Evolutionary conservation across 768 basidiomycete genomes (phyloP).

Genomic region (Asterophora parasitica): DNA sequence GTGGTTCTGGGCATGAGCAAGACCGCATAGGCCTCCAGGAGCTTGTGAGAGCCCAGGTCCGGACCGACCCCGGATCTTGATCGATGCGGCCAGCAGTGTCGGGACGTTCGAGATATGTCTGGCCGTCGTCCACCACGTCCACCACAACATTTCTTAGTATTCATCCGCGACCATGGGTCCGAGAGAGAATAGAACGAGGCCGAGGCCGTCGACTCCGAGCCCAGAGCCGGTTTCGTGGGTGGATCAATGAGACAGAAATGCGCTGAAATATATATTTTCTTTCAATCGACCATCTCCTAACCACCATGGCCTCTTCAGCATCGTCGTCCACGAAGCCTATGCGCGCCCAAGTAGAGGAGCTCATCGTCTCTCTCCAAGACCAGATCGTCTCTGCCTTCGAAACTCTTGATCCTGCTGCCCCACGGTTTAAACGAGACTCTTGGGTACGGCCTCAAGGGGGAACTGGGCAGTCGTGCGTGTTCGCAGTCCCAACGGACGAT

Average conservation of each 20-base stretch:
- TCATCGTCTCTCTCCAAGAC: conserved; percentile 73
- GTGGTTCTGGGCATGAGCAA: conserved; percentile 6
- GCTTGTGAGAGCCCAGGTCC: conserved; percentile 1
- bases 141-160: not conserved
- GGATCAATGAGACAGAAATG: not conserved
- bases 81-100: not conserved
- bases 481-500: conserved; percentile 47
- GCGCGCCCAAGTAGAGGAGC: conserved; percentile 74
- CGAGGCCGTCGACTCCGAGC: not conserved
- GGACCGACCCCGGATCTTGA: not conserved
- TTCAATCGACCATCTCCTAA: conserved; percentile 1
- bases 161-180: not conserved
- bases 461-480: conserved; percentile 78
- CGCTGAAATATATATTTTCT: not conserved
- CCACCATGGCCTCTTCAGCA: conserved; percentile 14
- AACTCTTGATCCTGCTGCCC: conserved; percentile 65
- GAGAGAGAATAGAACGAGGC: no score
- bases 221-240: not conserved
- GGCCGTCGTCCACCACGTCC: not conserved
- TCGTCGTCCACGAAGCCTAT: conserved; percentile 37
- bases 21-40: not conserved
- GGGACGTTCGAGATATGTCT: not conserved
- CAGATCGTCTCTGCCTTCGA: conserved; percentile 77
- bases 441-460: conserved; percentile 76
- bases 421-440: conserved; percentile 74